These are phyloP conservation scores for Emmonsiellopsis sp. DNA, from an alignment of 2,329 filamentous ascomycete genomes.

Conservation along the genomic window DNA sequence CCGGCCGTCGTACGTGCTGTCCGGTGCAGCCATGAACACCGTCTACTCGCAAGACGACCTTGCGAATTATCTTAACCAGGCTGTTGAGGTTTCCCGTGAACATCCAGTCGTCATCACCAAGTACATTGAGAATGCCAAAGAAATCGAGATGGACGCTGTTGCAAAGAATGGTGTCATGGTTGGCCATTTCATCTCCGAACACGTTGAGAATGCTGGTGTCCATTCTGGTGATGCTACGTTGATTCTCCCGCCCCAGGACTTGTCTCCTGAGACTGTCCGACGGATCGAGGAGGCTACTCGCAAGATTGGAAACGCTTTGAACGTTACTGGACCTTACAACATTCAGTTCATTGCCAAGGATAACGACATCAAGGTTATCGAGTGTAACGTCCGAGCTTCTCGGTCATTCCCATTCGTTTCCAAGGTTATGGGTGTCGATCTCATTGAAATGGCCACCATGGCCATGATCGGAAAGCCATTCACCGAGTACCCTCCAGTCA, in stretches of 20 bases:
- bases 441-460: constrained; percentile 98
- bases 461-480: constrained; percentile 84
- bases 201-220: constrained; percentile 96
- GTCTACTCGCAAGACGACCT: constrained; percentile 94
- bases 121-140: constrained; percentile 98
- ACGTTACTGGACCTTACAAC: constrained; percentile 94
- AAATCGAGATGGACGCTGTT: constrained; percentile 99
- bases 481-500: constrained; percentile 67
- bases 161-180: constrained; percentile 81
- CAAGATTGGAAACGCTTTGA: constrained; percentile 89
- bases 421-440: constrained; percentile 94
- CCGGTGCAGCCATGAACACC: constrained; percentile 97
- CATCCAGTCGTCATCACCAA: constrained; percentile 98
- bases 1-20: constrained; percentile 90
- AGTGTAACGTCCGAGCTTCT: constrained; percentile 95
- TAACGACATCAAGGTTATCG: constrained; percentile 99
- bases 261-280: constrained; percentile 77
- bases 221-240: constrained; percentile 96
- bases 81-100: constrained; percentile 84
- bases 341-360: constrained; percentile 99
- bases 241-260: constrained; percentile 87
- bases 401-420: constrained; percentile 97
- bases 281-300: constrained; percentile 90
- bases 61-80: constrained; percentile 78
- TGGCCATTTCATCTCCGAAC: constrained; percentile 95